Base-by-base conservation (phyloP, 495 filamentous ascomycete genomes). In the Penicillium angulare region DNA sequence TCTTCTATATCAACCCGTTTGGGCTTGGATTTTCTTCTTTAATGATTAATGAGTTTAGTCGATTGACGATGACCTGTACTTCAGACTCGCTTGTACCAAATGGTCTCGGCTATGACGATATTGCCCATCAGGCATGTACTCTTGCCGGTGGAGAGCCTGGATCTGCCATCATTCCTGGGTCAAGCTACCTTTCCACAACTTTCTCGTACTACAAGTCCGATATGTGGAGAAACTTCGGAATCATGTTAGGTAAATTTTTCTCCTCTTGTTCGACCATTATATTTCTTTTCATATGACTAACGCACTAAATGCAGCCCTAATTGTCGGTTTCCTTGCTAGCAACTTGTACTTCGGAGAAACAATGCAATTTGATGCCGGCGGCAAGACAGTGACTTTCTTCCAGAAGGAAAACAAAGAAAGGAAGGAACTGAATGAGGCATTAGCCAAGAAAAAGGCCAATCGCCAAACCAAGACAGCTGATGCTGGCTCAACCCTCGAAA, bases 31-130 rank as follows among this genome's bases (percentile, higher is more conserved):
- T 93, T 64, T 77, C 83, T 6, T 71, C 81, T 0, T 55, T 95
- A 65, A 92, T 93, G 88, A 83, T 88, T 54, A 93, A 93, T 54
- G 90, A 93, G 63, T 93, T 93, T 59, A 73, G 73, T 13, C 53
- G 74, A 4, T 71, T 84, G 22, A 76, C 83, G 15, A 66, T 92
- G 60, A 80, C 71, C 6, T 92, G 88, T 51, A 80, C 79, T 0
- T 66, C 71, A 18, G 79, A 83, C 17, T 85, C 82, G 0, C 70
- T 91, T 6, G 69, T 92, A 20, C 88, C 88, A 0, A 73, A 71
- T 27, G 87, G 86, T 0, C 73, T 76, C 18, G 78, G 74, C 0
- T 90, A 90, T 56, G 66, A 63, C 53, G 73, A 90, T 49, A 82
- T 88, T 61, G 72, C 76, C 31, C 74, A 89, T 59, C 87, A 90